Evolutionary conservation across 345 rosid species (phyloP), one percentile per base, ranked within the genome.

Genomic region (Linum tenue): DNA sequence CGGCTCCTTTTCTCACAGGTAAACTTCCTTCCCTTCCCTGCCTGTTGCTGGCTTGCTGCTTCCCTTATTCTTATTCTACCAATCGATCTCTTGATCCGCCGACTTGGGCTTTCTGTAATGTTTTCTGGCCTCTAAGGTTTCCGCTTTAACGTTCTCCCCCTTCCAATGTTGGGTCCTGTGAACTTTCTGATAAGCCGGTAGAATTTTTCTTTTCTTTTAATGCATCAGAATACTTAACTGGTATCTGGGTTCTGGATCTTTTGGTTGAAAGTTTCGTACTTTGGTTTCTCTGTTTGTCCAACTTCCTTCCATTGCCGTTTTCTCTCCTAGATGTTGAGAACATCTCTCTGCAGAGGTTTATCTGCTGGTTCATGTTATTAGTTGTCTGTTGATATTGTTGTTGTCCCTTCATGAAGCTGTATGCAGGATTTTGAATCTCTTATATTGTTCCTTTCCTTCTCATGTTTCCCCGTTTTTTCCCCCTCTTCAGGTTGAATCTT

Each of bases 401-500:
- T 59, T 35, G 67, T 63, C 39, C 55, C 35, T 67, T 62, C 35
- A 44, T 39, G 0, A 42, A 67, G 75, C 55, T 67, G 76, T 80
- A 80, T 79, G 80, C 56, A 57, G 64, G 60, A 50, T 50, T 67
- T 50, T 63, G 62, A 62, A 50, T 43, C 43, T 60, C 74, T 59
- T 78, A 64, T 76, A 73, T 22, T 22, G 76, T 80, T 69, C 69
- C 65, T 76, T 66, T 17, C 74, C 60, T 79, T 78, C 65, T 68
- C 67, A 43, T 67, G 70, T 22, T 22, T 22, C 31, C 31, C 31
- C 31, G 31, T 22, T 22, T 22, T 22, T 22, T 71, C 64, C 79
- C 68, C 69, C 65, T 76, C 64, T 17, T 76, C 95, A 87, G 95
- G 90, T 75, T 79, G 77, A 75, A 69, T 74, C 81, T 72, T 80